Conservation (phyloP, 2,329 filamentous ascomycete species). For the Didymella pinodella region DNA sequence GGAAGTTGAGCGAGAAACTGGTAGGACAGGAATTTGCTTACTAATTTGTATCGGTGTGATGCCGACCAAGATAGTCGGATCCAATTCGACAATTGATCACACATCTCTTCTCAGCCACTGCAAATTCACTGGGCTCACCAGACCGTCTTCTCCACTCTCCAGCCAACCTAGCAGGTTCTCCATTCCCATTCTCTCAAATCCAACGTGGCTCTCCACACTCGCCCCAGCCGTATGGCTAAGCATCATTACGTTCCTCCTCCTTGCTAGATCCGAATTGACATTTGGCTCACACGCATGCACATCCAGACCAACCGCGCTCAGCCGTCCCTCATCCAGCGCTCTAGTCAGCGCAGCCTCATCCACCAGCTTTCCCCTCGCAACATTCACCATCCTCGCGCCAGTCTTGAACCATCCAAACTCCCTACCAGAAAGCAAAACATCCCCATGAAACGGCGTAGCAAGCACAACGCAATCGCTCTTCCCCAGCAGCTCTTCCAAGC, state of each 20-base stretch:
- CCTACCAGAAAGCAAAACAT: conserved; percentile 59
- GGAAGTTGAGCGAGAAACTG: conserved; percentile 46
- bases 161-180: conserved; percentile 70
- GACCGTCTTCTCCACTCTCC: conserved; percentile 55
- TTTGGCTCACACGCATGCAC: conserved; percentile 69
- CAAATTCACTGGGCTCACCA: conserved; percentile 70
- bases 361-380: conserved; percentile 70
- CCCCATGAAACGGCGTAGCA: conserved; percentile 64
- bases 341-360: conserved; percentile 69
- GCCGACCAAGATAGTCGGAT: neutral
- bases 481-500: conserved; percentile 61
- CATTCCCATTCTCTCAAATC: conserved; percentile 72
- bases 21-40: conserved; percentile 41
- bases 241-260: conserved; percentile 61
- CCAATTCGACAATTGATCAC: neutral
- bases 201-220: conserved; percentile 70
- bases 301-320: conserved; percentile 67
- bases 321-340: conserved; percentile 62
- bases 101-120: conserved; percentile 55
- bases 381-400: conserved; percentile 69
- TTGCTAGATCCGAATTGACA: conserved; percentile 59
- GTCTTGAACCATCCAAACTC: conserved; percentile 62
- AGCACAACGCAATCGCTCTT: conserved; percentile 68
- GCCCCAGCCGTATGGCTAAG: conserved; percentile 74
- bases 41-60: conserved; percentile 9